Conservation (phyloP, 345 rosid species). For the Populus davidiana region DNA sequence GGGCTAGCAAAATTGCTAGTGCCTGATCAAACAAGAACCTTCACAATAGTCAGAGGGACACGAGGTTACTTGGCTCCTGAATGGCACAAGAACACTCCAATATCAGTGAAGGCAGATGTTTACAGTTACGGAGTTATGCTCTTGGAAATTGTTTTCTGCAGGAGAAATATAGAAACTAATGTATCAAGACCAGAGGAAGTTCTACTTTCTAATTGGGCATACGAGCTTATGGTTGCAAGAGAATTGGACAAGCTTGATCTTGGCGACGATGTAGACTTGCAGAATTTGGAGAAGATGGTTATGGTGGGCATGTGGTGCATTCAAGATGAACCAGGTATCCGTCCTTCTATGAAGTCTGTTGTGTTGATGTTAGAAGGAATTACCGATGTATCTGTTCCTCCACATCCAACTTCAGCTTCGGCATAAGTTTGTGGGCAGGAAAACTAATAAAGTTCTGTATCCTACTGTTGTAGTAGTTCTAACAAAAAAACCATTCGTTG, state of each 20-base stretch:
- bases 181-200: neutral
- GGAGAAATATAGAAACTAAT: conserved; percentile 12
- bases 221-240: neutral
- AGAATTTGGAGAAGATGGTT: conserved; percentile 22
- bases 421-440: neutral
- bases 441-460: neutral
- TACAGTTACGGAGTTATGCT: conserved; percentile 25
- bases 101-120: conserved; percentile 22
- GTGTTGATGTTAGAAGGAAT: conserved; percentile 26
- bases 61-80: conserved; percentile 33
- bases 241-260: conserved; percentile 1
- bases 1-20: conserved; percentile 26
- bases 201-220: neutral
- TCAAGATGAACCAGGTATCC: conserved; percentile 24
- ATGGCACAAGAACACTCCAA: conserved; percentile 15
- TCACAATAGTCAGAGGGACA: conserved; percentile 29
- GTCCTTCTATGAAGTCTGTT: conserved; percentile 22
- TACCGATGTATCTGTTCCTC: conserved; percentile 11
- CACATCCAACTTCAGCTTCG: conserved; percentile 4
- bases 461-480: neutral
- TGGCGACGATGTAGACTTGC: conserved; percentile 7
- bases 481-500: too few species aligned
- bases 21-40: conserved; percentile 24
- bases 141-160: conserved; percentile 18
- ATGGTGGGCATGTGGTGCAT: conserved; percentile 18